Base-by-base conservation (phyloP, 164 flowering plant genomes). In the Liquidambar formosana region DNA sequence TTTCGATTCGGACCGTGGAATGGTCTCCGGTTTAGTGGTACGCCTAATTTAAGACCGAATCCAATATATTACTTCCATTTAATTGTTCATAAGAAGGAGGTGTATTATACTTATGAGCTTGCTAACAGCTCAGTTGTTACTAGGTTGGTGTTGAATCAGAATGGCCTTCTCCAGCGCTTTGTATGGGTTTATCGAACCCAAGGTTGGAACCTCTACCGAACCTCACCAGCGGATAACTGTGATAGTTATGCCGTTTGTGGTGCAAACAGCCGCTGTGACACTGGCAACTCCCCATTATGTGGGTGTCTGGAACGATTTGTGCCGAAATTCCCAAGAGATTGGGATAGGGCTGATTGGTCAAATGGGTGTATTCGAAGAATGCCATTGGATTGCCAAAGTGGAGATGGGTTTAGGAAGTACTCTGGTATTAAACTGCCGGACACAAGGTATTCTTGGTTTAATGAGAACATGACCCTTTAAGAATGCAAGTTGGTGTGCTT, bases 401-500 rank as follows among this genome's bases (percentile, higher is more conserved):
- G 62, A 19, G 74, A 69, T 38, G 69, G 64, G 33, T 78, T 78
- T 44, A 1, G 60, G 4, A 68, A 61, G 43, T 60, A 41, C 21
- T 18, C 66, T 0, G 49, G 66, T 10, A 9, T 71, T 22, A 78
- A 75, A 49, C 22, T 71, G 67, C 78, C 81, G 10, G 81, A 81
- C 61, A 54, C 76, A 3, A 22, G 66, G 10, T 4, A 59, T 8
- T 57, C 68, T 2, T 45, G 25, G 66, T 57, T 62, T 49, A 70
- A 76, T 63, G 43, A 11, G 53, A 81, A 52, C 65, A 71, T 65
- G 78, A 67, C 48, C 0, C 68, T 69, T 11, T 25, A 69, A 14
- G 78, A 81, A 38, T 81, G 84, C 58, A 15, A 46, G 27, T 2
- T 9, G 19, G 25, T 44, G 25, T 81, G 84, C 59, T 41, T 59